Evolutionary conservation across 208 protist species (phyloP).

Genomic region (Trichomonas gallinae): DNA sequence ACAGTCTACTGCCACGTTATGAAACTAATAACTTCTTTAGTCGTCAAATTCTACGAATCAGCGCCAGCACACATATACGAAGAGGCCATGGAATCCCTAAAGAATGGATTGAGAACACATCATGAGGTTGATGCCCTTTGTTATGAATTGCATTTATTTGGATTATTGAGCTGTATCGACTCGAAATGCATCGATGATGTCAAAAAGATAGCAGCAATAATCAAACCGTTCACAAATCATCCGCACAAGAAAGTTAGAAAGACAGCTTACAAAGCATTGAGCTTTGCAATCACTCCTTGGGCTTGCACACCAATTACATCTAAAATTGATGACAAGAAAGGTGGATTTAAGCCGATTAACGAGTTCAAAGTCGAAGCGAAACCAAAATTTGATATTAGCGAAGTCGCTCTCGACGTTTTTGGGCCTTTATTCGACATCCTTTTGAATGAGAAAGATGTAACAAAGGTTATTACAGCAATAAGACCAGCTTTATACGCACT

Average conservation of each 20-base stretch:
- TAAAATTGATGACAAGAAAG: not conserved
- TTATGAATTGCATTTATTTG: not conserved
- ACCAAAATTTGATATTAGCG: not conserved
- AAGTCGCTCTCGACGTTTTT: not conserved
- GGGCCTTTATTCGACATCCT: not conserved
- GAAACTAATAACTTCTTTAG: not conserved
- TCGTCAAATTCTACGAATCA: not conserved
- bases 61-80: not conserved
- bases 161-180: not conserved
- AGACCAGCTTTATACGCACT: not conserved
- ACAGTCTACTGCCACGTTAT: not conserved
- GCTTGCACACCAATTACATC: not conserved
- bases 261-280: not conserved
- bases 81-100: not conserved
- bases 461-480: not conserved
- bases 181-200: not conserved
- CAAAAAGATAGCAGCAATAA: not conserved
- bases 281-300: not conserved
- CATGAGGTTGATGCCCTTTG: not conserved
- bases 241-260: not conserved
- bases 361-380: not conserved
- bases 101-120: not conserved
- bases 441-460: not conserved
- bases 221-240: not conserved
- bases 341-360: not conserved